Base-by-base conservation (phyloP, 1,139 yeast genomes). In the Kluyveromyces marxianus region DNA sequence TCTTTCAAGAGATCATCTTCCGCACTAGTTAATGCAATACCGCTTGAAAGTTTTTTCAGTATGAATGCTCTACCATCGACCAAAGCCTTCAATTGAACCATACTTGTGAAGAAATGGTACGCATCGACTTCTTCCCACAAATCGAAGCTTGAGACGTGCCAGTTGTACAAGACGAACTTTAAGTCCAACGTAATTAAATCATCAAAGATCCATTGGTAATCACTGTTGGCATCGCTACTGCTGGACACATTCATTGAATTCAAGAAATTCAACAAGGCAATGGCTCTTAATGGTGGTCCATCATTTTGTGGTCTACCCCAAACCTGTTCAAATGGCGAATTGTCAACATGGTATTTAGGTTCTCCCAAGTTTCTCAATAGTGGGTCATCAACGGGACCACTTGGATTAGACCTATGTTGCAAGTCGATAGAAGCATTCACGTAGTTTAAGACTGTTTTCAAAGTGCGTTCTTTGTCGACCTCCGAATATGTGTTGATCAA, bases 231-330 rank as follows among this genome's bases (percentile, higher is more conserved):
- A 32, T 63, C 63, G 37, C 68, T 14, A 14, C 21, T 14, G 21
- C 21, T 14, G 21, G 21, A 14, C 21, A 14, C 59, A 4, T 67
- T 54, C 48, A 81, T 62, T 7, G 72, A 54, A 28, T 67, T 65
- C 49, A 87, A 58, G 60, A 78, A 87, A 51, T 77, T 76, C 41
- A 77, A 65, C 30, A 83, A 72, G 1, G 96, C 74, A 44, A 82
- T 72, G 3, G 81, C 74, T 54, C 97, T 73, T 48, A 90, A 71
- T 0, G 95, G 94, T 0, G 97, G 97, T 0, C 97, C 97, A 63
- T 92, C 98, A 51, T 88, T 75, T 65, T 90, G 98, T 0, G 98
- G 98, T 55, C 98, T 73, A 1, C 97, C 97, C 98, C 97, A 90
- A 36, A 69, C 62, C 2, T 70, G 79, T 14, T 66, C 62, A 56